Base-by-base conservation (phyloP, 257 asterid species). In the Solanum sejunctum region DNA sequence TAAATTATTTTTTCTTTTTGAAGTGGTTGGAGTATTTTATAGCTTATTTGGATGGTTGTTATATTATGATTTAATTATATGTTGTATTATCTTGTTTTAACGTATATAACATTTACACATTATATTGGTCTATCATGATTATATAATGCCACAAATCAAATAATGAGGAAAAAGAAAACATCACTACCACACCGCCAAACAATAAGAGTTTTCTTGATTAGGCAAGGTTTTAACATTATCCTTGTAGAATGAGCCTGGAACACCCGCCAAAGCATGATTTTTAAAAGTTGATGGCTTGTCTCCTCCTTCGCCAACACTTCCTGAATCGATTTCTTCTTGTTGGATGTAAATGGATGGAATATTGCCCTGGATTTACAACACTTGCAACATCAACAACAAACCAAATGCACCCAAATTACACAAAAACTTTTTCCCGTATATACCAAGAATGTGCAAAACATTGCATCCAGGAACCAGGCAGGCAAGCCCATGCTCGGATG, bases 401-500 rank as follows among this genome's bases (percentile, higher is more conserved):
- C 77, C 90, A 83, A 47, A 10, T 85, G 10, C 73, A 52, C 64
- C 89, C 82, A 23, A 71, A 84, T 45, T 88, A 88, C 87, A 84
- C 79, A 23, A 93, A 85, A 85, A 91, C 97, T 10, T 95, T 92
- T 86, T 93, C 95, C 49, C 92, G 88, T 84, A 90, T 92, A 55
- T 92, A 91, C 80, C 99, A 92, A 89, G 92, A 91, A 87, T 95
- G 98, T 84, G 86, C 99, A 63, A 87, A 80, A 20, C 88, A 57
- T 51, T 85, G 88, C 82, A 88, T 93, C 52, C 86, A 91, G 32
- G 85, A 88, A 28, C 92, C 93, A 16, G 97, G 97, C 60, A 88
- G 79, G 78, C 97, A 93, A 85, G 97, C 94, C 82, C 98, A 95
- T 73, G 94, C 98, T 2, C 91, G 85, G 79, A 92, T 94, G 95